Conservation (phyloP, 257 asterid species). For the Nicotiana benthamiana region DNA sequence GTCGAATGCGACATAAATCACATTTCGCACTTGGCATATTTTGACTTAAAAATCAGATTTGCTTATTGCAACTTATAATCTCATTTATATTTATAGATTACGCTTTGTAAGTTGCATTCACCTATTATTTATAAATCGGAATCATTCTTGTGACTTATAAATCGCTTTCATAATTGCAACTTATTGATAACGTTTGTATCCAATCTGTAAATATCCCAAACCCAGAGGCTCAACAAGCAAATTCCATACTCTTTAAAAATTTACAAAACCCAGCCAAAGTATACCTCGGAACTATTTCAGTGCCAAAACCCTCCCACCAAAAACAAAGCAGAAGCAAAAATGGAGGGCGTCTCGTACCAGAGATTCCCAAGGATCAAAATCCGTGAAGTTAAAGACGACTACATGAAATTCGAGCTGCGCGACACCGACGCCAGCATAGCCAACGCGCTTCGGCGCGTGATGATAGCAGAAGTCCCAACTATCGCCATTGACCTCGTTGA, state of each 20-base stretch:
- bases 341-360: conserved; percentile 78
- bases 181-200: neutral
- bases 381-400: conserved; percentile 69
- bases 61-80: no score
- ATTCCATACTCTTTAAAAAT: neutral
- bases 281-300: neutral
- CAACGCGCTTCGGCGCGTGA: conserved; percentile 96
- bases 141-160: no score
- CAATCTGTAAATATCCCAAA: neutral
- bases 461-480: conserved; percentile 94
- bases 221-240: neutral
- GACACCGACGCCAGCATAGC: conserved; percentile 89
- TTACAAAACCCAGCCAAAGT: neutral
- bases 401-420: conserved; percentile 83
- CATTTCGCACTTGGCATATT: no score
- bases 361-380: conserved; percentile 82
- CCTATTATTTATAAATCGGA: no score
- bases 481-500: conserved; percentile 92
- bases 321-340: conserved; percentile 11
- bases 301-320: neutral
- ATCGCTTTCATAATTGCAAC: no score
- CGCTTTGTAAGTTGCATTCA: no score
- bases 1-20: no score
- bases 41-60: no score
- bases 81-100: no score